Conservation (phyloP, 1,284 basidiomycete species). For the Ustilago lituana region DNA sequence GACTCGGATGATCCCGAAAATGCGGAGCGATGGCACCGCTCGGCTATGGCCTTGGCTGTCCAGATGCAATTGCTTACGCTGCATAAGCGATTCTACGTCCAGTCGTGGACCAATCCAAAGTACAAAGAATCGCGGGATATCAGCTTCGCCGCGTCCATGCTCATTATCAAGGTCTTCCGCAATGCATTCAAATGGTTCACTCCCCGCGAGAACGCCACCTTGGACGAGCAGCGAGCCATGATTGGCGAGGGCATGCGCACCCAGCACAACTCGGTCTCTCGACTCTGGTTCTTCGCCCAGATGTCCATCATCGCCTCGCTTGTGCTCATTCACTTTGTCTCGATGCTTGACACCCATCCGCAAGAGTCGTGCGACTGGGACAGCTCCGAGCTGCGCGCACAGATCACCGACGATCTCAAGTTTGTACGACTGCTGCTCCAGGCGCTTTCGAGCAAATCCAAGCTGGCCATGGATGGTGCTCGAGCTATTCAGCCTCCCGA, state of each 20-base stretch:
- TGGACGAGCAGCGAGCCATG: conserved; percentile 39
- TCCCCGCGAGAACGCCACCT: conserved; percentile 37
- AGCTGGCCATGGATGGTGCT: conserved; percentile 51
- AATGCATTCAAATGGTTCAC: conserved; percentile 56
- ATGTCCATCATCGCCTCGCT: conserved; percentile 55
- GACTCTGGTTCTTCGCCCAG: conserved; percentile 57
- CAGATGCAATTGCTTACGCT: conserved; percentile 38
- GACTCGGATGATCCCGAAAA: conserved; percentile 30
- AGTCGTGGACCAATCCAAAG: conserved; percentile 54
- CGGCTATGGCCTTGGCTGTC: conserved; percentile 30
- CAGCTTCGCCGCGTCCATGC: conserved; percentile 51
- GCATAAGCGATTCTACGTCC: conserved; percentile 62
- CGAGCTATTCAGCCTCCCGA: conserved; percentile 52
- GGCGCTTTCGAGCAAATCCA: conserved; percentile 49
- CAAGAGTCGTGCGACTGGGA: conserved; percentile 52
- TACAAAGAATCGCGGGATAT: conserved; percentile 58
- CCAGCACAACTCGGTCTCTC: conserved; percentile 40
- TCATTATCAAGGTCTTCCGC: conserved; percentile 55
- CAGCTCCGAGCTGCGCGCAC: conserved; percentile 44
- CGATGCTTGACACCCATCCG: conserved; percentile 54
- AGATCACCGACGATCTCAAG: conserved; percentile 59
- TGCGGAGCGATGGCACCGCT: conserved; percentile 29
- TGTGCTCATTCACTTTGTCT: conserved; percentile 57
- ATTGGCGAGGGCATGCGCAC: conserved; percentile 45
- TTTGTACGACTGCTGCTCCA: conserved; percentile 54